These are phyloP conservation scores for Xylariaceae sp. DNA, from an alignment of 2,329 filamentous ascomycete species.

Conservation along the genomic window DNA sequence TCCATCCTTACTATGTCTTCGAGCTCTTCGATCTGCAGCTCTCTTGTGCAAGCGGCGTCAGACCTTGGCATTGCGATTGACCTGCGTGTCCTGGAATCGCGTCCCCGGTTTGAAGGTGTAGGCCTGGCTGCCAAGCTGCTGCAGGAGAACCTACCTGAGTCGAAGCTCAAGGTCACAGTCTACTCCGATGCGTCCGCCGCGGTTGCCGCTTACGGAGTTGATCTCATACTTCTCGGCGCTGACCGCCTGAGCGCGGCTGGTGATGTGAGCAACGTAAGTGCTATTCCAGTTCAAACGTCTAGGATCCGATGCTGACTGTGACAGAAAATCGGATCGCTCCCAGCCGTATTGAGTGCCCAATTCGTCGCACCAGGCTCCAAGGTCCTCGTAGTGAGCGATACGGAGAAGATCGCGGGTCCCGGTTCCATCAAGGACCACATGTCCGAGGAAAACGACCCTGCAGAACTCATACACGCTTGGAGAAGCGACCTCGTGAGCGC, in stretches of 20 bases:
- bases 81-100: slow-evolving; percentile 59
- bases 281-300: background rate
- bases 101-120: slow-evolving; percentile 61
- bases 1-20: slow-evolving; percentile 56
- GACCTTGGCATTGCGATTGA: slow-evolving; percentile 40
- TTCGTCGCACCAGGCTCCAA: slow-evolving; percentile 41
- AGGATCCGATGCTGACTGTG: background rate
- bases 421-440: slow-evolving; percentile 39
- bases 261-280: slow-evolving; percentile 51
- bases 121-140: slow-evolving; percentile 45
- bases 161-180: slow-evolving; percentile 38
- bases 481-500: slow-evolving; percentile 21
- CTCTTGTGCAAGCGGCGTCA: slow-evolving; percentile 40
- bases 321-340: slow-evolving; percentile 57
- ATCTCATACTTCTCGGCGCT: slow-evolving; percentile 59
- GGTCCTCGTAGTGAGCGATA: slow-evolving; percentile 52
- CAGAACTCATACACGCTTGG: slow-evolving; percentile 50
- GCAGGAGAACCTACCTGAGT: slow-evolving; percentile 12
- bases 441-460: slow-evolving; percentile 46
- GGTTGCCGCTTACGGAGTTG: slow-evolving; percentile 45
- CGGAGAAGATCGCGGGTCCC: slow-evolving; percentile 55
- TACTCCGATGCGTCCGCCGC: slow-evolving; percentile 57
- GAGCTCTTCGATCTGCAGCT: slow-evolving; percentile 54
- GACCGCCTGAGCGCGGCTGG: slow-evolving; percentile 55
- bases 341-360: slow-evolving; percentile 51